Base-by-base conservation (phyloP, 495 filamentous ascomycete species). In the Elasticomyces elasticus region DNA sequence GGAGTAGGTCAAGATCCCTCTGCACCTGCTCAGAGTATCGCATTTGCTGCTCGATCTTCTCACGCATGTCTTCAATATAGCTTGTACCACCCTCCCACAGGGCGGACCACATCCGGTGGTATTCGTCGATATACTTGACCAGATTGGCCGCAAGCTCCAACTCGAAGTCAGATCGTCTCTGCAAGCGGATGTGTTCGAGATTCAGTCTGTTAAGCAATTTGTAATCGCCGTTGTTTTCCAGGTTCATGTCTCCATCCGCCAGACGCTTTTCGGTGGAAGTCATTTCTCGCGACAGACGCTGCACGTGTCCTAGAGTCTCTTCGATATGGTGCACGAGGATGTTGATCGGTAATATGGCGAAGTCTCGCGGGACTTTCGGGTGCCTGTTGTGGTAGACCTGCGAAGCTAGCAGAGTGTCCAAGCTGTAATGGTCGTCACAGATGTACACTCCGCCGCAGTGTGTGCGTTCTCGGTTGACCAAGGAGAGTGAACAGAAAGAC, bases 41-140 rank as follows among this genome's bases (percentile, higher is more conserved):
- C 6, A 47, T 54, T 28, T 63, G 60, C 52, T 56, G 56, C 43
- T 59, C 51, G 17, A 63, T 52, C 57, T 63, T 59, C 46, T 63
- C 60, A 11, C 56, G 37, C 56, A 63, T 59, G 10, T 60, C 60
- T 24, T 63, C 60, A 43, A 63, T 48, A 28, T 63, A 59, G 51
- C 51, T 45, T 2, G 57, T 63, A 15, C 56, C 60, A 26, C 58
- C 58, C 46, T 61, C 58, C 58, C 58, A 61, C 13, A 61, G 30
- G 11, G 38, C 10, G 3, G 27, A 1, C 58, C 58, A 61, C 48
- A 57, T 48, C 9, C 31, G 2, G 17, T 61, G 49, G 41, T 61
- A 61, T 30, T 61, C 58, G 23, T 56, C 57, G 25, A 60, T 26
- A 38, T 63, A 63, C 37, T 51, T 60, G 13, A 51, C 3, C 4